A percentile compares a stretch with the other conserved stretches of the same genome.
These are phyloP conservation scores for Flaveria bidentis DNA, from an alignment of 129 eudicot species.

Conservation along the genomic window DNA sequence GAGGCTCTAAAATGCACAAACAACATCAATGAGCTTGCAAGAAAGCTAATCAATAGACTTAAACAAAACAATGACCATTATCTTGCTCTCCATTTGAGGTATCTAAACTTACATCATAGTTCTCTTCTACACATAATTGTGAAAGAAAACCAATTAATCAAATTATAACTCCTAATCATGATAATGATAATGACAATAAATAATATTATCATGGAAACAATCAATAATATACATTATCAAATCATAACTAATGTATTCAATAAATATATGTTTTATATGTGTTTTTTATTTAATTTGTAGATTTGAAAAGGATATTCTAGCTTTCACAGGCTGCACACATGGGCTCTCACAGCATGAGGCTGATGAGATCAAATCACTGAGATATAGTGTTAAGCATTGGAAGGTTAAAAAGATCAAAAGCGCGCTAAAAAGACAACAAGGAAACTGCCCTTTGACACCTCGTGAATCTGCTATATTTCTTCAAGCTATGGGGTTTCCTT, in stretches of 20 bases:
- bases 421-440: constrained; percentile 40
- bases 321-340: constrained; percentile 73
- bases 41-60: constrained; percentile 40
- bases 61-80: constrained; percentile 45
- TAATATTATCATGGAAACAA: no score
- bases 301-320: constrained; percentile 70
- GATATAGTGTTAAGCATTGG: constrained; percentile 61
- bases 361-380: constrained; percentile 44
- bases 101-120: not conserved
- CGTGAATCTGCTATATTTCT: constrained; percentile 66
- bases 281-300: constrained; percentile 26
- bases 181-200: no score
- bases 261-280: not conserved
- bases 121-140: not conserved
- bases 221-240: no score
- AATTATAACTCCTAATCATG: not conserved
- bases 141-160: no score
- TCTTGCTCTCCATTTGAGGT: constrained; percentile 73
- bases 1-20: constrained; percentile 50
- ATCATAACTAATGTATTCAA: not conserved
- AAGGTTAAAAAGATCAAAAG: constrained; percentile 57
- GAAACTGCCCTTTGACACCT: constrained; percentile 72
- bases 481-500: constrained; percentile 57
- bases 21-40: constrained; percentile 48
- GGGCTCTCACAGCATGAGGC: constrained; percentile 51